Conservation (phyloP, 805 yeast genomes). For the Grigorovia yakushimaensis region DNA sequence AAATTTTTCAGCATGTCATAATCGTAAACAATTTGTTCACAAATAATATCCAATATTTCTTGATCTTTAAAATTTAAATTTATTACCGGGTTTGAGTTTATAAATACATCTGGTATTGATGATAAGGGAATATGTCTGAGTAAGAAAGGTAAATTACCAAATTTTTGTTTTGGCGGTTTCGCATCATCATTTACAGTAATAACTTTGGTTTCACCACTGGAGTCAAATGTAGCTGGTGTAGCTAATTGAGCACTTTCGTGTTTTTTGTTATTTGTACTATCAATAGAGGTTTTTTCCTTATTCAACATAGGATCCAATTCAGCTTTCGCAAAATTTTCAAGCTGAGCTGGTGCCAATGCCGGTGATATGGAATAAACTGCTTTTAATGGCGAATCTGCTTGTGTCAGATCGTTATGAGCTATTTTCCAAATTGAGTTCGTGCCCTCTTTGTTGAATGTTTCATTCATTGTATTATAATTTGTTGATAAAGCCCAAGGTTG, state of each 20-base stretch:
- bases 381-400: conserved; percentile 16
- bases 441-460: conserved; percentile 12
- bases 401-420: conserved; percentile 12
- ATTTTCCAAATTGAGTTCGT: conserved; percentile 22
- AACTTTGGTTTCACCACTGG: neutral
- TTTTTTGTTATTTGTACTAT: neutral
- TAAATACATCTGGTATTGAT: conserved; percentile 49
- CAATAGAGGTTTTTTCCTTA: neutral
- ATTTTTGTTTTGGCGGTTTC: conserved; percentile 11
- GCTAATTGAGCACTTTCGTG: neutral
- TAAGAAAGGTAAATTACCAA: conserved; percentile 61
- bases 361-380: conserved; percentile 8
- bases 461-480: conserved; percentile 5
- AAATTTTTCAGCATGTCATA: conserved; percentile 41
- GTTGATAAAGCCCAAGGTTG: conserved; percentile 9
- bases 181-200: neutral
- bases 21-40: conserved; percentile 27
- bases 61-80: conserved; percentile 10
- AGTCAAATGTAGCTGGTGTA: neutral
- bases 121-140: conserved; percentile 53
- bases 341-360: neutral
- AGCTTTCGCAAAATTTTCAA: neutral
- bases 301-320: neutral
- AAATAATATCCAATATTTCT: conserved; percentile 20
- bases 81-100: conserved; percentile 16